These are phyloP conservation scores for Gossypium rotundifolium DNA, from an alignment of 345 rosid genomes.

Conservation along the genomic window DNA sequence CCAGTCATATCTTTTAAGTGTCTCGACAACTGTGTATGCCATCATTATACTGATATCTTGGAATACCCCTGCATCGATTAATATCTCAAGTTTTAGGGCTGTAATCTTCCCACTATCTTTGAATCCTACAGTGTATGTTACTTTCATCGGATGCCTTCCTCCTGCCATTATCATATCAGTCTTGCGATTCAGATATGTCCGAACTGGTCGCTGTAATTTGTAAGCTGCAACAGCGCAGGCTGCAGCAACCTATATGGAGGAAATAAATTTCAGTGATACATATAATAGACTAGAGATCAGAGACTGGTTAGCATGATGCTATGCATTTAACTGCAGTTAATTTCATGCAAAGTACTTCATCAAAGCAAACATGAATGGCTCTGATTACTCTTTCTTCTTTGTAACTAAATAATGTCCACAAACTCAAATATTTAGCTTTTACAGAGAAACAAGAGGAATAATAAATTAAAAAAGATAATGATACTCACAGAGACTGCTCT, in stretches of 20 bases:
- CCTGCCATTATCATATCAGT: slow-evolving; percentile 88
- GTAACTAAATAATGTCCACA: neutral
- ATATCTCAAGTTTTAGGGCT: slow-evolving; percentile 48
- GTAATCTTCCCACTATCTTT: slow-evolving; percentile 76
- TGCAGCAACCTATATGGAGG: slow-evolving; percentile 48
- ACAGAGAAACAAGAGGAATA: neutral
- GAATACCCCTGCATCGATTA: slow-evolving; percentile 58
- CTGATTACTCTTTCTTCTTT: neutral
- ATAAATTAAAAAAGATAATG: neutral
- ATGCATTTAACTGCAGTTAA: neutral
- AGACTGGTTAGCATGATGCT: neutral
- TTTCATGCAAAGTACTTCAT: neutral
- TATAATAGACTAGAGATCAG: neutral
- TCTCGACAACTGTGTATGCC: slow-evolving; percentile 31
- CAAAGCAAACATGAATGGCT: neutral
- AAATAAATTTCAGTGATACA: neutral
- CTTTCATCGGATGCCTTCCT: slow-evolving; percentile 91
- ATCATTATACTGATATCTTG: slow-evolving; percentile 52
- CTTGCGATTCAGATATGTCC: slow-evolving; percentile 58
- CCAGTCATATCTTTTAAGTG: slow-evolving; percentile 70
- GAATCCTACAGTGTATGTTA: slow-evolving; percentile 80
- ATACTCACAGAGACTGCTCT: slow-evolving; percentile 63
- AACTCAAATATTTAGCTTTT: neutral
- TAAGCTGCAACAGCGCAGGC: slow-evolving; percentile 82
- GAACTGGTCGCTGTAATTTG: slow-evolving; percentile 56